Evolutionary conservation across 805 yeast genomes (phyloP), one percentile per base, ranked within the genome.

Genomic region (Wickerhamomyces canadensis): DNA sequence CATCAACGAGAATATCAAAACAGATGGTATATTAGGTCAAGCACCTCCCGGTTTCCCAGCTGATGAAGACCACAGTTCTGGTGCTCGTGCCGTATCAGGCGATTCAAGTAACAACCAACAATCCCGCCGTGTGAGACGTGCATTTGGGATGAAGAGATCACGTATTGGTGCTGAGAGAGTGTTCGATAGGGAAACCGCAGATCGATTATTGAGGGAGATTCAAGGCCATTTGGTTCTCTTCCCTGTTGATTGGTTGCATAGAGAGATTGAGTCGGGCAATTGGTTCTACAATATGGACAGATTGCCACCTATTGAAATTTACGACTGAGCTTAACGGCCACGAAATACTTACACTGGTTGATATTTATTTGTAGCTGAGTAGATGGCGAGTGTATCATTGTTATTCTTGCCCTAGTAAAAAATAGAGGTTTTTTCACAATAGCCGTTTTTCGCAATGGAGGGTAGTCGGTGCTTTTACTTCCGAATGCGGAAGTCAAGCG

Each of bases 221-320:
- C 84, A 80, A 36, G 98, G 98, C 2, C 84, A 93, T 54, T 62
- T 93, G 48, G 97, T 93, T 6, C 57, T 82, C n/a, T 91, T 89
- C 67, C 98, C 98, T 0, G 71, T 84, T 1, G 87, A 87, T 43
- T 93, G 98, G 98, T 69, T 93, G 30, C 67, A 74, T 49, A 74
- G 79, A 41, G 98, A 93, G 60, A 75, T 88, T 22, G 96, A 89
- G 40, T 76, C 85, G 6, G 91, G 86, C 10, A 93, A 94, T 55
- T 91, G 98, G 98, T 89, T 88, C 58, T 89, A 86, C 66, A 86
- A 82, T 51, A 80, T 94, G 34, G 98, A 93, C 55, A 78, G 95
- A 52, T 67, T 93, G 19, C 96, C 98, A 5, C 98, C 98, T 2
- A 78, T 93, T 38, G 98, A 93, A 55, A 91, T 93, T 36, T 93